Conservation (phyloP, 192 early-diverging fungal genomes). For the Backusella circina region DNA sequence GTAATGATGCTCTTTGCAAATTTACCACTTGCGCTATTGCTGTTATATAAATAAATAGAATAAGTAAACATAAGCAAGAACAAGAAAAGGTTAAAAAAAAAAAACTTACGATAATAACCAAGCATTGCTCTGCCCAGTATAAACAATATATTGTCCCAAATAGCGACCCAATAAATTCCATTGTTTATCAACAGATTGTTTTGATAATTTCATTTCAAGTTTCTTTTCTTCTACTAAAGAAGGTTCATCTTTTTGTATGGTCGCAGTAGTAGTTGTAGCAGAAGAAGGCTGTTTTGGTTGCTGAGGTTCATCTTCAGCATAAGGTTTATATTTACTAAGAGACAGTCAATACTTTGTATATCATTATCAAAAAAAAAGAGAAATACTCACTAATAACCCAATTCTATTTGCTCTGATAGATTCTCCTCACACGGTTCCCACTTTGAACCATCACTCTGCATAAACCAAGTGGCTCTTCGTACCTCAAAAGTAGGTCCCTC, state of each 20-base stretch:
- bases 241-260: neutral
- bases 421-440: conserved; percentile 83
- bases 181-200: conserved; percentile 48
- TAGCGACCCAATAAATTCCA: conserved; percentile 80
- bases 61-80: neutral
- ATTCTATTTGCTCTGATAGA: conserved; percentile 74
- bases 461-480: conserved; percentile 82
- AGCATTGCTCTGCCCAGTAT: conserved; percentile 57
- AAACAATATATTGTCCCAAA: conserved; percentile 72
- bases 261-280: too few species aligned
- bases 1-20: conserved; percentile 52
- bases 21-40: conserved; percentile 33
- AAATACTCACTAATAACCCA: conserved; percentile 60
- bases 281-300: neutral
- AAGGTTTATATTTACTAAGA: conserved; percentile 30
- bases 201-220: conserved; percentile 20
- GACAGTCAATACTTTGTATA: too few species aligned
- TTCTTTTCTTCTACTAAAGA: conserved; percentile 29
- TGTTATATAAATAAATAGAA: too few species aligned
- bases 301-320: neutral
- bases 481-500: conserved; percentile 78
- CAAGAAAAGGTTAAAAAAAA: neutral
- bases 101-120: conserved; percentile 50
- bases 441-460: conserved; percentile 55
- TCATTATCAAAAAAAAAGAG: too few species aligned